Base-by-base conservation (phyloP, 495 filamentous ascomycete species). In the Oleoguttula mirabilis region DNA sequence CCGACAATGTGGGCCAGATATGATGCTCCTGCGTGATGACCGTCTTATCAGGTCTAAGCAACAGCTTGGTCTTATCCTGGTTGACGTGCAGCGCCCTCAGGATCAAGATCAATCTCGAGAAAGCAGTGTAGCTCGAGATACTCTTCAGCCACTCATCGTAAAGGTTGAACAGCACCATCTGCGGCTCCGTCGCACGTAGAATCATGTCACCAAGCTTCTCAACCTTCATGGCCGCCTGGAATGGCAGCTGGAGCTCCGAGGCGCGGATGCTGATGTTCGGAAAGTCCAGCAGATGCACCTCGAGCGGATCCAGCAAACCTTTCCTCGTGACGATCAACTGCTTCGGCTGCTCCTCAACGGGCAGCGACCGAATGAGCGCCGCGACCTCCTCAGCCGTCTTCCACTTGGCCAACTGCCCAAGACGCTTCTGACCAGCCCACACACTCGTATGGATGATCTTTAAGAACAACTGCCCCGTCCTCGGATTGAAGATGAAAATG, bases 381-480 rank as follows among this genome's bases (percentile, higher is more conserved):
- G 88, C 92, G 14, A 96, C 92, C 85, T 99, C 92, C 80, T 99
- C 92, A 14, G 92, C 92, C 17, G 92, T 99, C 72, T 99, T 99
- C 92, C 92, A 99, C 60, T 99, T 99, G 21, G 92, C 92, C 49
- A 99, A 66, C 63, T 99, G 92, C 46, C 92, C 92, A 12, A 99
- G 71, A 82, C 92, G 92, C 64, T 99, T 99, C 63, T 99, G 92
- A 30, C 92, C 92, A 24, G 92, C 92, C 92, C 92, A 99, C 28
- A 99, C 92, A 55, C 88, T 95, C 3, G 92, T 99, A 66, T 99
- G 92, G 51, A 99, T 99, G 57, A 99, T 95, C 75, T 99, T 99
- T 54, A 99, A 63, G 75, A 99, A 99, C 15, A 99, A 66, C 55
- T 99, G 92, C 23, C 92, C 92, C 48, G 92, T 96, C 34, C 92